These are phyloP conservation scores for Rhodotorula sp. DNA, from an alignment of 1,284 basidiomycete species.

Conservation along the genomic window DNA sequence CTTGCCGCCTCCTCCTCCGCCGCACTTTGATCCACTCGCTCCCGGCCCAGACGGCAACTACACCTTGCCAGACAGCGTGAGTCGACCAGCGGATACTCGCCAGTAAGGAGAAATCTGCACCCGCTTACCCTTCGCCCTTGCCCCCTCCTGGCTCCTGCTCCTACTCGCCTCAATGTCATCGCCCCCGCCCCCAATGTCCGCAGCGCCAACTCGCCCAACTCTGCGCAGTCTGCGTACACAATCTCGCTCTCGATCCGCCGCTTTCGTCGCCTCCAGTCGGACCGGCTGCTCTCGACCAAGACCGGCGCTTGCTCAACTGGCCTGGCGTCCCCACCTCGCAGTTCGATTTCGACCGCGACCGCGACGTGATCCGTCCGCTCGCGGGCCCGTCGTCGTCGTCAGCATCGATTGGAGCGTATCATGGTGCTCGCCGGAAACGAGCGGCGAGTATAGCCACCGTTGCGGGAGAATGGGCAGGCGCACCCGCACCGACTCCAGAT, in stretches of 20 bases:
- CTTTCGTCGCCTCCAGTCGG: slow-evolving; percentile 57
- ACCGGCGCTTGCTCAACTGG: not conserved
- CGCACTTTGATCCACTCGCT: not conserved
- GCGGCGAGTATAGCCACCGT: no score
- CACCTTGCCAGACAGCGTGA: not conserved
- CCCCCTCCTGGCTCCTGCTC: not conserved
- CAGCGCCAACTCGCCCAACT: slow-evolving; percentile 74
- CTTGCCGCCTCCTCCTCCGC: not conserved
- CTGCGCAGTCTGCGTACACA: slow-evolving; percentile 68
- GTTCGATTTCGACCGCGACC: no score
- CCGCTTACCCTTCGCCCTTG: not conserved
- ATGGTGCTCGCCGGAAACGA: no score
- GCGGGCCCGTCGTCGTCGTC: no score
- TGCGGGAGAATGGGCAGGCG: no score
- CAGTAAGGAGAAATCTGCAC: no score
- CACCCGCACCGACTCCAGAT: no score
- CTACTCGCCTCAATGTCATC: not conserved
- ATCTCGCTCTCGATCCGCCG: slow-evolving; percentile 71
- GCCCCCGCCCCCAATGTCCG: no score
- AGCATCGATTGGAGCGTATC: no score
- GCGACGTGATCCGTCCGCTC: no score
- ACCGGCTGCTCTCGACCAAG: slow-evolving; percentile 36
- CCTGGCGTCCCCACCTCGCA: not conserved
- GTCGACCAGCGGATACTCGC: no score
- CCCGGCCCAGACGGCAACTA: not conserved